Evolutionary conservation across 2,329 filamentous ascomycete species (phyloP).

Genomic region (Diaporthe ampelina): DNA sequence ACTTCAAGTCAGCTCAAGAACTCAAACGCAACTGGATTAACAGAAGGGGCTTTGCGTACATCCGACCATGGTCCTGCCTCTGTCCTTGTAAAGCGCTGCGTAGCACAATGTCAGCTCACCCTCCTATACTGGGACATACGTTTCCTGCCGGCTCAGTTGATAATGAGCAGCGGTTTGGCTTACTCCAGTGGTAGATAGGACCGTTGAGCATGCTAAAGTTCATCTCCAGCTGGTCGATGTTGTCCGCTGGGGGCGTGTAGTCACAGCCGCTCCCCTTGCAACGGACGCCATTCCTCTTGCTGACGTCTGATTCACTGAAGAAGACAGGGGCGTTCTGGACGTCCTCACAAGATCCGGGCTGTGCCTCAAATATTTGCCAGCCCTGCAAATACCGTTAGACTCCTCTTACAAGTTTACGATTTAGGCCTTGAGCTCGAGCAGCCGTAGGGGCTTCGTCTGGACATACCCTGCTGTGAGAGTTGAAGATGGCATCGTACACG

Average conservation of each 20-base stretch:
- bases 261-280: slow-evolving; percentile 12
- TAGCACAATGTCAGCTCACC: neutral
- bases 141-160: neutral
- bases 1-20: neutral
- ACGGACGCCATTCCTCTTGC: neutral
- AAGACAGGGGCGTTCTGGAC: slow-evolving; percentile 16
- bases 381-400: neutral
- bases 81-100: slow-evolving; percentile 13
- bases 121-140: neutral
- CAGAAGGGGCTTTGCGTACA: neutral
- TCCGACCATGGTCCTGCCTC: slow-evolving; percentile 21
- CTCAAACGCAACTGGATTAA: neutral
- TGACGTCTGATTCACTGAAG: slow-evolving; percentile 1
- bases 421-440: neutral
- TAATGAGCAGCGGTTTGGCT: neutral
- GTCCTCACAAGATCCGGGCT: slow-evolving; percentile 9
- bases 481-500: slow-evolving; percentile 22
- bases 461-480: neutral
- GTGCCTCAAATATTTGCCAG: slow-evolving; percentile 15
- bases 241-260: slow-evolving; percentile 4
- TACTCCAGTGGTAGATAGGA: slow-evolving; percentile 16
- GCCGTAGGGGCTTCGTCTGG: neutral
- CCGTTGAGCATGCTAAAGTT: slow-evolving; percentile 3
- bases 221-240: slow-evolving; percentile 23
- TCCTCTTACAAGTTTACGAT: neutral